Conservation (phyloP, 179 eudicot genomes). For the Camellia oleifera region DNA sequence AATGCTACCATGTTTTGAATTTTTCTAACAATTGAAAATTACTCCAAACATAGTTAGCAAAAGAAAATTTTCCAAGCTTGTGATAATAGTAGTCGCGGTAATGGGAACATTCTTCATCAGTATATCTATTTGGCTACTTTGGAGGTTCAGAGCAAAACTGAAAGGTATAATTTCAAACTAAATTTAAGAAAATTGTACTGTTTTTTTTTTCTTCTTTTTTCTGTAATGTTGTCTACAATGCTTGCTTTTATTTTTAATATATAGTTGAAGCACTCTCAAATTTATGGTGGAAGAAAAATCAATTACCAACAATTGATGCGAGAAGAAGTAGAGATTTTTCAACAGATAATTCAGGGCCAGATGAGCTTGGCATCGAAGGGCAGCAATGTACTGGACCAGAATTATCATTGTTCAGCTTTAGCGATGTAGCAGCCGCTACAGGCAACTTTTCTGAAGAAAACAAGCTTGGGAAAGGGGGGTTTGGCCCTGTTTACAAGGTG, state of each 20-base stretch:
- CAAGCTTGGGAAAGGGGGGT: slow-evolving; percentile 64
- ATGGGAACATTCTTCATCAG: slow-evolving; percentile 28
- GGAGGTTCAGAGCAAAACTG: slow-evolving; percentile 23
- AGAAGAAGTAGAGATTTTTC: slow-evolving; percentile 27
- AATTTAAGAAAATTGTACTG: not conserved
- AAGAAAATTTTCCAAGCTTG: slow-evolving; percentile 19
- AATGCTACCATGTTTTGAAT: not conserved
- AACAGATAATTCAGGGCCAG: slow-evolving; percentile 28
- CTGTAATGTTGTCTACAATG: not conserved
- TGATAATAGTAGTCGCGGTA: slow-evolving; percentile 30
- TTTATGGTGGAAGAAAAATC: slow-evolving; percentile 17
- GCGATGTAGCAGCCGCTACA: slow-evolving; percentile 38
- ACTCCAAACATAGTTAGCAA: slow-evolving; percentile 25
- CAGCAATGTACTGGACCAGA: slow-evolving; percentile 31
- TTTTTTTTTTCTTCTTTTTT: not conserved
- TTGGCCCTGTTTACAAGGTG: slow-evolving; percentile 67
- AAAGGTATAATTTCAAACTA: slow-evolving; percentile 26
- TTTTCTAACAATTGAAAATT: not conserved
- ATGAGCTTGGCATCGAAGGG: slow-evolving; percentile 24
- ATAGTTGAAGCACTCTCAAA: slow-evolving; percentile 11
- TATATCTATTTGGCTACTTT: slow-evolving; percentile 26
- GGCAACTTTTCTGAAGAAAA: slow-evolving; percentile 36
- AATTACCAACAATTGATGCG: slow-evolving; percentile 7
- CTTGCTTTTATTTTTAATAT: not conserved
- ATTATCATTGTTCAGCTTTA: slow-evolving; percentile 34